Evolutionary conservation across 2,329 filamentous ascomycete genomes (phyloP), one percentile per base, ranked within the genome.

Genomic region (Cladosporium sp.): DNA sequence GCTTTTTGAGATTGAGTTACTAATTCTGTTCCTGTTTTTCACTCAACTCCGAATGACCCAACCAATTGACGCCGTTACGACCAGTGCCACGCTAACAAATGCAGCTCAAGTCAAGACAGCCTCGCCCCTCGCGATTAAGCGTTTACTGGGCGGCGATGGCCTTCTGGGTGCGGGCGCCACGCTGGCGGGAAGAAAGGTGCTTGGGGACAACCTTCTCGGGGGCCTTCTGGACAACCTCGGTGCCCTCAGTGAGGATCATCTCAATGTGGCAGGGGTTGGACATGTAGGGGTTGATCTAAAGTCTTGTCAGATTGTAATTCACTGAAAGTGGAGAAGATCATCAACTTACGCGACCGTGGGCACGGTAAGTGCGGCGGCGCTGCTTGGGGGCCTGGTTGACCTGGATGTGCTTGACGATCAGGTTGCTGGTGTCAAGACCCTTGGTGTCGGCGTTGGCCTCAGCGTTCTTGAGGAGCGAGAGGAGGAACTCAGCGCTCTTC

Each of bases 371-470:
- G 80, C 94, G 89, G 83, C 94, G 88, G 78, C 94, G 88, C 86
- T 97, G 93, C 89, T 97, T 97, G 75, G 94, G 94, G 72, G 94
- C 95, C 86, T 99, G 94, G 90, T 99, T 99, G 86, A 99, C 94
- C 85, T 99, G 94, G 83, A 99, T 99, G 89, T 97, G 95, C 90
- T 97, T 97, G 83, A 99, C 90, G 77, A 97, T 82, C 76, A 99
- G 85, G 86, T 95, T 95, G 82, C 88, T 88, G 76, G 92, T 97
- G 82, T 99, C 92, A 75, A 96, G 90, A 74, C 92, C 92, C 86
- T 96, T 96, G 80, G 90, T 89, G 74, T 96, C 92, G 78, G 92
- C 92, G 81, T 96, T 96, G 83, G 92, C 88, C 85, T 96, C 92
- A 70, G 92, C 92, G 82, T 96, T 96, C 87, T 92, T 94, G 73